Evolutionary conservation across 768 basidiomycete species (phyloP).

Genomic region (Asterophora lycoperdoides): DNA sequence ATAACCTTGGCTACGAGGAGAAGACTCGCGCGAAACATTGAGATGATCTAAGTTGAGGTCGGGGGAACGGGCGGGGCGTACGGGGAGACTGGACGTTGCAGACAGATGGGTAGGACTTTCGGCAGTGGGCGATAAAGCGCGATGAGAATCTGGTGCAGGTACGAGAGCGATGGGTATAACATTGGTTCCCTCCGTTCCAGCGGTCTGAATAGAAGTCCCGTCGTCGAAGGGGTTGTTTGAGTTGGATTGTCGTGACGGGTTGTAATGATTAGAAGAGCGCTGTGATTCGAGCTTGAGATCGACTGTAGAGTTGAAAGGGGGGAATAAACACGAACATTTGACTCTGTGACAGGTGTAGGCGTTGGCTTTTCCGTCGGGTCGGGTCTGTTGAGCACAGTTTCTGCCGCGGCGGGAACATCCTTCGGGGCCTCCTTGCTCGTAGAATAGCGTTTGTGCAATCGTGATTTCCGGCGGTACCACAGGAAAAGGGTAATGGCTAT

Average conservation of each 20-base stretch:
- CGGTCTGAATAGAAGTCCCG: conserved; percentile 75
- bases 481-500: conserved; percentile 49
- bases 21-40: conserved; percentile 52
- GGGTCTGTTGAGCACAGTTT: conserved; percentile 75
- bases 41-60: conserved; percentile 62
- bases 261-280: conserved; percentile 27
- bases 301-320: conserved; percentile 47
- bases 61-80: conserved; percentile 54
- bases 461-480: conserved; percentile 59
- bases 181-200: conserved; percentile 75
- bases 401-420: conserved; percentile 71
- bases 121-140: conserved; percentile 25
- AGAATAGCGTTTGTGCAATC: conserved; percentile 34
- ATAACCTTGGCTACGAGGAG: conserved; percentile 37
- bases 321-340: conserved; percentile 47
- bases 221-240: conserved; percentile 82
- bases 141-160: conserved; percentile 45
- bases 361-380: conserved; percentile 68
- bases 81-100: conserved; percentile 41
- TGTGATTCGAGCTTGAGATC: conserved; percentile 56
- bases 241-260: conserved; percentile 28
- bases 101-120: conserved; percentile 27
- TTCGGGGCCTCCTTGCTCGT: conserved; percentile 37
- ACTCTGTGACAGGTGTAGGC: conserved; percentile 27
- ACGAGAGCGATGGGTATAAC: conserved; percentile 86